Percentiles rank a stretch among this genome's conserved stretches.
These are phyloP conservation scores for Pestalotiopsis sp. DNA, from an alignment of 2,329 filamentous ascomycete species.

Conservation along the genomic window DNA sequence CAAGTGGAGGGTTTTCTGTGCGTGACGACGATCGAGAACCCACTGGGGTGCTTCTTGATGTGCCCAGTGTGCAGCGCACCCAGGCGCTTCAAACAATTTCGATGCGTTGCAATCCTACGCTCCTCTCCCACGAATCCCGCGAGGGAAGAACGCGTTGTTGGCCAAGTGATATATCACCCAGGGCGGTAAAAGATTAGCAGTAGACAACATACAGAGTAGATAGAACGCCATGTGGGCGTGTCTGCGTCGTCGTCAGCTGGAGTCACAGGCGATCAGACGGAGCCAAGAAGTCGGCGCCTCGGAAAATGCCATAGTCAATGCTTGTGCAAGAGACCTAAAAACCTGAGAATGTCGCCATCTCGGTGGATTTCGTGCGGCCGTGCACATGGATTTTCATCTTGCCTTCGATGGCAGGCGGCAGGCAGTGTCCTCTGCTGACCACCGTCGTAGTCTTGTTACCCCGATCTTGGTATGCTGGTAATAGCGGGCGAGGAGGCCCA, in stretches of 20 bases:
- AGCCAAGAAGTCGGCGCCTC: background rate
- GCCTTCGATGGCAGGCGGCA: background rate
- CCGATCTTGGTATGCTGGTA: background rate
- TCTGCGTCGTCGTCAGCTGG: background rate
- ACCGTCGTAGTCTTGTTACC: background rate
- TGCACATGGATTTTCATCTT: background rate
- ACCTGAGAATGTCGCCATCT: background rate
- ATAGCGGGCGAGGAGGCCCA: background rate
- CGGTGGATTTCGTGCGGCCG: background rate
- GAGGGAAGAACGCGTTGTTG: background rate
- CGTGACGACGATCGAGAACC: background rate
- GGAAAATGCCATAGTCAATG: background rate
- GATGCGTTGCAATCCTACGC: background rate
- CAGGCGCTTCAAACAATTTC: background rate
- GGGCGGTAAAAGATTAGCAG: background rate
- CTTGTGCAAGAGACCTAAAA: background rate
- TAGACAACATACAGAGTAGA: background rate
- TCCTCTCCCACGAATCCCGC: slow-evolving; percentile 4
- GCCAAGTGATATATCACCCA: background rate
- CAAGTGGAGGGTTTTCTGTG: background rate
- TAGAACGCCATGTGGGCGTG: background rate
- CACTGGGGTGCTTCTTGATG: background rate
- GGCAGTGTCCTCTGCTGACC: background rate
- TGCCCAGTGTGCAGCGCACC: background rate
- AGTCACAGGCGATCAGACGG: background rate